A percentile compares a stretch with the other conserved stretches of the same genome.
phyloP scores from a whole-genome alignment of 2,329 filamentous ascomycete genomes.

The Trichoderma cornu-damae region DNA sequence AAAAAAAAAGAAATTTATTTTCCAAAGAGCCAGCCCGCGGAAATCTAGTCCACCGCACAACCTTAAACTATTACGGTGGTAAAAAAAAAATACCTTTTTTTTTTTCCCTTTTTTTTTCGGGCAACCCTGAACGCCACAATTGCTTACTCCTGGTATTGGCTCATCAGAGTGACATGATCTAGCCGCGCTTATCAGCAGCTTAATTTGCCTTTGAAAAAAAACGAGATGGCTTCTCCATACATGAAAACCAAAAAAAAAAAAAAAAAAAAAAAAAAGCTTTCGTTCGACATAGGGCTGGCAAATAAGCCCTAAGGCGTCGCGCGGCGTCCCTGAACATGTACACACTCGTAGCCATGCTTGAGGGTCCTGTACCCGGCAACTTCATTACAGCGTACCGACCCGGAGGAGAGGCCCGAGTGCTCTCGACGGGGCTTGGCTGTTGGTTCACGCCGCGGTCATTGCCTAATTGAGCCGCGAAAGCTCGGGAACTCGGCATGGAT shows the following conservation, averaged over 20 bases:
- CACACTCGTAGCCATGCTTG: not conserved
- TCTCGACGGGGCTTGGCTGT: not conserved
- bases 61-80: too few species aligned
- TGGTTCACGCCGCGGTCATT: not conserved
- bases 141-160: not conserved
- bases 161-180: slow-evolving; percentile 16
- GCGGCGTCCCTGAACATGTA: not conserved
- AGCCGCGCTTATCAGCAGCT: slow-evolving; percentile 5
- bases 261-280: too few species aligned
- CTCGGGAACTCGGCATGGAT: slow-evolving; percentile 1
- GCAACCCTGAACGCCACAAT: not conserved
- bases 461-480: not conserved
- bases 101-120: not conserved
- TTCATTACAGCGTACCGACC: slow-evolving; percentile 11
- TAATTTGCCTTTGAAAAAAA: slow-evolving; percentile 5
- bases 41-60: too few species aligned
- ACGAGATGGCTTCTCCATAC: not conserved
- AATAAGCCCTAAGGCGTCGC: not conserved
- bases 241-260: too few species aligned
- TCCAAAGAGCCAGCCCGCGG: not conserved
- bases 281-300: slow-evolving; percentile 5
- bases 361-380: not conserved
- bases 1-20: too few species aligned
- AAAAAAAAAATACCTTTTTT: not conserved
- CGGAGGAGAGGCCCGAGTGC: not conserved